Percentiles rank a stretch among this genome's conserved stretches.
Evolutionary conservation across 768 basidiomycete species (phyloP).

Genomic region (Psilocybe azurescens): DNA sequence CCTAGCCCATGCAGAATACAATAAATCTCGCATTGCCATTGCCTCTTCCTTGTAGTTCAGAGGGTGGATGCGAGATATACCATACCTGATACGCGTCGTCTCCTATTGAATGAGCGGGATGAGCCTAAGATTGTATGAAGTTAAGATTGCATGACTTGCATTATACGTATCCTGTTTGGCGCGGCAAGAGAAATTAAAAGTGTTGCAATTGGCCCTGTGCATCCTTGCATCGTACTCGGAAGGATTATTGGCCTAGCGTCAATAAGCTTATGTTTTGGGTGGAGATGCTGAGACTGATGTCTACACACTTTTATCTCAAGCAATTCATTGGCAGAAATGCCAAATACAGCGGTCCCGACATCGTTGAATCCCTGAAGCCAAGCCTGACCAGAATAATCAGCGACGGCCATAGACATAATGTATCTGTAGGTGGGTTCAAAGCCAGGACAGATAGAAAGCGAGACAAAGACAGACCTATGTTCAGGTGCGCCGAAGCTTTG

Average conservation of each 20-base stretch:
- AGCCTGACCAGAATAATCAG: constrained; percentile 88
- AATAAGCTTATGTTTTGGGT: not conserved
- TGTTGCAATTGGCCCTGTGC: constrained; percentile 66
- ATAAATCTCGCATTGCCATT: constrained; percentile 57
- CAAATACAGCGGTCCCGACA: constrained; percentile 77
- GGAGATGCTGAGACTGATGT: not conserved
- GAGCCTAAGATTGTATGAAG: not conserved
- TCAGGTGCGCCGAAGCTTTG: constrained; percentile 72
- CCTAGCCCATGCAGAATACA: constrained; percentile 66
- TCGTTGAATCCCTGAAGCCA: constrained; percentile 99
- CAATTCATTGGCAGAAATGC: constrained; percentile 79
- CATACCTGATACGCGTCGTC: constrained; percentile 81
- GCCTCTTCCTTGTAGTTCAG: constrained; percentile 78
- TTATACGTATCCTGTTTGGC: constrained; percentile 90
- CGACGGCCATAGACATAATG: constrained; percentile 83
- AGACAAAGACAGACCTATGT: constrained; percentile 64
- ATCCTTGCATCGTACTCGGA: constrained; percentile 60
- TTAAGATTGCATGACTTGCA: constrained; percentile 46
- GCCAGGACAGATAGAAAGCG: constrained; percentile 1
- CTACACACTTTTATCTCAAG: constrained; percentile 67
- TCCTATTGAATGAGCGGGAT: constrained; percentile 52
- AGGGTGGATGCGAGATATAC: constrained; percentile 67
- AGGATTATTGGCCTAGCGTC: constrained; percentile 19
- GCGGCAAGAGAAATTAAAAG: constrained; percentile 83
- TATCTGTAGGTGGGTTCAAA: constrained; percentile 49